These are phyloP conservation scores for Citrullus mucosospermus DNA, from an alignment of 306 rosid genomes.

Conservation along the genomic window DNA sequence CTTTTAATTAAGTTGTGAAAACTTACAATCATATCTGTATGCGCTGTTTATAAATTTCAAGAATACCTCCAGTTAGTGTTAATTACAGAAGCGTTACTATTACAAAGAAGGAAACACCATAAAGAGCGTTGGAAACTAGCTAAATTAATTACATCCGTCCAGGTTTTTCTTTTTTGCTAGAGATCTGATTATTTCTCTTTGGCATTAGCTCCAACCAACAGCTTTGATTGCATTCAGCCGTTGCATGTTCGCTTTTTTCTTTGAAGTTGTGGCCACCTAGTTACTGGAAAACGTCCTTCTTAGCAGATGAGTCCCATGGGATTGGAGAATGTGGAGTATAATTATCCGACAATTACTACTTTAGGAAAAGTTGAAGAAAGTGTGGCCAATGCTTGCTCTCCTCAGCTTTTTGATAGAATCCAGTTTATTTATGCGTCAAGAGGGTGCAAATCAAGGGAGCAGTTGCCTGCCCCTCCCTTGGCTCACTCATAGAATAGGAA, in stretches of 20 bases:
- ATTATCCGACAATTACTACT: too few species aligned
- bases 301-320: too few species aligned
- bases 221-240: not conserved
- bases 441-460: too few species aligned
- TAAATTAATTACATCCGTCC: not conserved
- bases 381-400: not conserved
- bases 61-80: not conserved
- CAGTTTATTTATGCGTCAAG: too few species aligned
- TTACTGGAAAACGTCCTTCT: too few species aligned
- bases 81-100: not conserved
- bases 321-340: too few species aligned
- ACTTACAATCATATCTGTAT: not conserved
- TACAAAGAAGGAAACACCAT: not conserved
- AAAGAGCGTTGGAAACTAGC: not conserved
- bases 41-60: not conserved
- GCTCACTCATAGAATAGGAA: too few species aligned
- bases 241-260: not conserved
- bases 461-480: too few species aligned
- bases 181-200: not conserved
- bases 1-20: not conserved
- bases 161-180: not conserved
- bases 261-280: too few species aligned
- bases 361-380: not conserved
- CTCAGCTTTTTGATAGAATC: too few species aligned
- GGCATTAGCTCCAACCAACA: not conserved